Evolutionary conservation across 2,329 filamentous ascomycete genomes (phyloP).

Genomic region (Colletotrichum ledebouriae): DNA sequence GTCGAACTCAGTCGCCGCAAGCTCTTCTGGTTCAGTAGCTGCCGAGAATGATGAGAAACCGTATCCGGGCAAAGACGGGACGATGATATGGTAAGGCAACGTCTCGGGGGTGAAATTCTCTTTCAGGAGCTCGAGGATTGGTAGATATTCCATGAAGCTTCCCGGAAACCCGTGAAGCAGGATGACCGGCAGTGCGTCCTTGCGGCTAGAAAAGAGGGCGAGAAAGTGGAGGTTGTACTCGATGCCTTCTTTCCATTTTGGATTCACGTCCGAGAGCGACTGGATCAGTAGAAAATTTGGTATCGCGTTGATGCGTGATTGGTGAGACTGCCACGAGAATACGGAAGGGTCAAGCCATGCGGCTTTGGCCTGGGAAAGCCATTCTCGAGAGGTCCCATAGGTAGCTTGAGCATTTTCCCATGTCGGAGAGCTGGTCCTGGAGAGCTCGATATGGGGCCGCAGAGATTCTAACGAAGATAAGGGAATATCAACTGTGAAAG

Average conservation of each 20-base stretch:
- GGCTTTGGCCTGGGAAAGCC: not conserved
- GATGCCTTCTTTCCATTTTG: not conserved
- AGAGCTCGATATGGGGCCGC: not conserved
- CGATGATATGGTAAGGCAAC: not conserved
- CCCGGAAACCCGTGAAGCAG: constrained; percentile 1
- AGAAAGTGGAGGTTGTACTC: not conserved
- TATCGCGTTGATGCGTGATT: not conserved
- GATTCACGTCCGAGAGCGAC: not conserved
- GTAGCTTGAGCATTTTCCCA: not conserved
- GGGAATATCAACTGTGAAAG: not conserved
- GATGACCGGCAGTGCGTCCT: not conserved
- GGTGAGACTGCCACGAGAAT: not conserved
- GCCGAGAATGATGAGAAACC: not conserved
- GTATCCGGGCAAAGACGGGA: constrained; percentile 3
- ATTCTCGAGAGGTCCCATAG: not conserved
- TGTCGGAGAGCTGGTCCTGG: not conserved
- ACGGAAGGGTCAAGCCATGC: not conserved
- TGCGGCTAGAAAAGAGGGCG: not conserved
- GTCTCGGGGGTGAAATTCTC: not conserved
- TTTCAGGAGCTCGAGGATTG: not conserved
- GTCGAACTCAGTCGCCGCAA: not conserved
- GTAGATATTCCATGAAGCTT: constrained; percentile 5
- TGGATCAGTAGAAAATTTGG: fast-evolving
- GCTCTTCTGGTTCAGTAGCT: not conserved
- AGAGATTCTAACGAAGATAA: not conserved